Percentiles rank a stretch among this genome's conserved stretches.
Conservation (phyloP, 1,139 yeast genomes). For the Wickerhamomyces sp. region DNA sequence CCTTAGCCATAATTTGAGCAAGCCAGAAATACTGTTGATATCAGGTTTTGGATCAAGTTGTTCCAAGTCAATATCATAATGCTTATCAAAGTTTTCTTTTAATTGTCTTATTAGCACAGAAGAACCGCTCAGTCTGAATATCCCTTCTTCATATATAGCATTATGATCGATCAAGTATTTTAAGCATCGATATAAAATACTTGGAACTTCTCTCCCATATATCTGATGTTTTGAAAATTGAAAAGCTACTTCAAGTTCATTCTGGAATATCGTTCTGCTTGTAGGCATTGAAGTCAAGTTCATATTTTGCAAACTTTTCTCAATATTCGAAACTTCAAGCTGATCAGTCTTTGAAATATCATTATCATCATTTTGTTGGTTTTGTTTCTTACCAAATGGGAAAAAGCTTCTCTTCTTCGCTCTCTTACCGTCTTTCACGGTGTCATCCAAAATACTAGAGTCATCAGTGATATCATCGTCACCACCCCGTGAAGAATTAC, state of each 20-base stretch:
- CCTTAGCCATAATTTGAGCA: constrained; percentile 69
- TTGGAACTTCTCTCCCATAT: constrained; percentile 55
- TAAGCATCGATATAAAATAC: constrained; percentile 72
- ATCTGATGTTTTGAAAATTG: constrained; percentile 44
- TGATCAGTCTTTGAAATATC: constrained; percentile 3
- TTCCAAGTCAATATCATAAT: constrained; percentile 66
- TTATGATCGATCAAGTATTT: constrained; percentile 62
- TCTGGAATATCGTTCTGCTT: constrained; percentile 53
- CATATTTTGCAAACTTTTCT: constrained; percentile 26
- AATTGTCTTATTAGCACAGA: constrained; percentile 71
- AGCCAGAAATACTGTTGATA: constrained; percentile 75
- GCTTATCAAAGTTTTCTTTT: constrained; percentile 61
- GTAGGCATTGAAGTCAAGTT: constrained; percentile 15
- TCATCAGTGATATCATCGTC: constrained; percentile 17
- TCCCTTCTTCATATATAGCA: constrained; percentile 84
- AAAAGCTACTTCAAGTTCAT: constrained; percentile 52
- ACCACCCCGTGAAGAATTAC: constrained; percentile 10
- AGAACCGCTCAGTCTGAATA: constrained; percentile 88
- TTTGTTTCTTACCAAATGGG: constrained; percentile 46
- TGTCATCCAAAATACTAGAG: constrained; percentile 23
- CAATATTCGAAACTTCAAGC: constrained; percentile 20
- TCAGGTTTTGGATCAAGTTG: constrained; percentile 38
- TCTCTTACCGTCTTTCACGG: constrained; percentile 36
- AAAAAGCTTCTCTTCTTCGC: constrained; percentile 54
- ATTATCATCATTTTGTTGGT: constrained; percentile 7